These are phyloP conservation scores for Serendipita sp. DNA, from an alignment of 768 basidiomycete species.

Conservation along the genomic window DNA sequence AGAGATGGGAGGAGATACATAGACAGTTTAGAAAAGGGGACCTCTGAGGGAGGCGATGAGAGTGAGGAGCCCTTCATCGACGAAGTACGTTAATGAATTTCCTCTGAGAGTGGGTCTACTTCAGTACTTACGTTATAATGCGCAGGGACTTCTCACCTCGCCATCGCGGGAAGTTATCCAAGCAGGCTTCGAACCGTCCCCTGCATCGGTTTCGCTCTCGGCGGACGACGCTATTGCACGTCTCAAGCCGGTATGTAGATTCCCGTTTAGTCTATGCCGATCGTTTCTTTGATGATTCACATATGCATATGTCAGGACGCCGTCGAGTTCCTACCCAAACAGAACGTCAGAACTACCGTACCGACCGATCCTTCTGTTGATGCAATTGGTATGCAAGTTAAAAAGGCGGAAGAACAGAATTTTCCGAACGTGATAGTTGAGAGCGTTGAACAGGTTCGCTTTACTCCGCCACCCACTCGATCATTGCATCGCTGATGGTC, in stretches of 20 bases:
- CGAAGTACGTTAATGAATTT: slow-evolving; percentile 26
- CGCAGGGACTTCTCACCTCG: not conserved
- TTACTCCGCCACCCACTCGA: not conserved
- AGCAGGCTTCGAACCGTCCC: not conserved
- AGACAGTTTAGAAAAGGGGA: slow-evolving; percentile 9
- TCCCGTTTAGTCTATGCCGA: too few species aligned
- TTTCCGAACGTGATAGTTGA: not conserved
- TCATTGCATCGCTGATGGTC: not conserved
- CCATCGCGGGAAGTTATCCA: not conserved
- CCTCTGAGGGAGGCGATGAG: slow-evolving; percentile 15
- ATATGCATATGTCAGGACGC: too few species aligned
- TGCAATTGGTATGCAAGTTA: not conserved
- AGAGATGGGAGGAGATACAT: slow-evolving; percentile 28
- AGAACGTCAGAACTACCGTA: too few species aligned
- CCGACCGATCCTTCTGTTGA: not conserved
- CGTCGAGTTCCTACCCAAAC: too few species aligned
- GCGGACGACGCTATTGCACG: too few species aligned
- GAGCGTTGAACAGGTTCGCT: not conserved
- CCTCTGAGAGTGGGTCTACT: not conserved
- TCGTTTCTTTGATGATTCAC: too few species aligned
- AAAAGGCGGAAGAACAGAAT: not conserved
- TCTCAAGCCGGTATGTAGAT: too few species aligned
- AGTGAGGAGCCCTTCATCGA: slow-evolving; percentile 8
- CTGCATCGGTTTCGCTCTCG: not conserved
- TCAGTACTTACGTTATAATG: not conserved